phyloP scores from a whole-genome alignment of 169 alveolate species.

The Plasmodium fragile region DNA sequence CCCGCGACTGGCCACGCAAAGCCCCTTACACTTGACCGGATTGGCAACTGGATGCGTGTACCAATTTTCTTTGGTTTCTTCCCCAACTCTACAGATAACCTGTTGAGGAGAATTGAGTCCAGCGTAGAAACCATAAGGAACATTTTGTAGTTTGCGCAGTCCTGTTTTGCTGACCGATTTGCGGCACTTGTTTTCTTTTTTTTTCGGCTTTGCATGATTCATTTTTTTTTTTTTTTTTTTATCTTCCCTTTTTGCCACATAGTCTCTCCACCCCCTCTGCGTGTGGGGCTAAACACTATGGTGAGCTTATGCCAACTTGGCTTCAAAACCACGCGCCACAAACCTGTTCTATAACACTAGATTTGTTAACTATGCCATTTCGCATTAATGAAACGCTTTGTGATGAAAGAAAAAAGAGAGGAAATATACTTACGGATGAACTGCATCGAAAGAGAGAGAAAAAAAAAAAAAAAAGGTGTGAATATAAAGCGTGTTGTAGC shows the following conservation, averaged over 20 bases:
- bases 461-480: not conserved
- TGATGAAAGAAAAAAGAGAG: not conserved
- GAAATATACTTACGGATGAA: not conserved
- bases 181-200: not conserved
- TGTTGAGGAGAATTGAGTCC: slow-evolving; percentile 59
- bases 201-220: not conserved
- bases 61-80: not conserved
- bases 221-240: slow-evolving; percentile 7
- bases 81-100: slow-evolving; percentile 26
- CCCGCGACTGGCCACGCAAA: not conserved
- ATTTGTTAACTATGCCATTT: not conserved
- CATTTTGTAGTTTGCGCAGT: slow-evolving; percentile 18
- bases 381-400: not conserved
- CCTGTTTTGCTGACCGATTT: not conserved
- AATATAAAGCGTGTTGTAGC: not conserved
- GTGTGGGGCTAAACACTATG: not conserved
- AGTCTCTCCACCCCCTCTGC: too few relatives aligned
- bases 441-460: not conserved
- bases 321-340: not conserved
- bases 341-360: not conserved
- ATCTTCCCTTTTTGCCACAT: slow-evolving; percentile 2
- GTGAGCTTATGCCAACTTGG: not conserved
- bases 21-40: not conserved
- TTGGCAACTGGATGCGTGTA: not conserved
- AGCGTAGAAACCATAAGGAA: slow-evolving; percentile 70